Evolutionary conservation across 2,329 filamentous ascomycete species (phyloP), one percentile per base, ranked within the genome.

Genomic region (Fusarium sp.): DNA sequence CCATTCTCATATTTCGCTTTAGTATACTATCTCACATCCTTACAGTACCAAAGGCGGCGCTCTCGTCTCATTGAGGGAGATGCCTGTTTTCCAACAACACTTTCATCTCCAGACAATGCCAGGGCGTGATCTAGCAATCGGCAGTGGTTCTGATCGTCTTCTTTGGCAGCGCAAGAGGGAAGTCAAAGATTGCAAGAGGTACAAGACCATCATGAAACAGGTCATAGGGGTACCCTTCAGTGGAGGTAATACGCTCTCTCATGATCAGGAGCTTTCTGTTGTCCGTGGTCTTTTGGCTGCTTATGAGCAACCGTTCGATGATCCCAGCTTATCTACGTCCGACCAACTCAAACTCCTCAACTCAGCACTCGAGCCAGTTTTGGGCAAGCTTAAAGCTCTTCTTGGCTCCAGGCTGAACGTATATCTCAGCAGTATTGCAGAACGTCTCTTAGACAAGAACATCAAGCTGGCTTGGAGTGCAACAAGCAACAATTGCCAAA

Each of bases 181-280:
- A 27, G 42, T 8, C 16, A 47, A 12, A 4, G 20, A 20, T 2
- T 70, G 54, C 3, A 81, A 80, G 61, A 75, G 78, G 37, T 80
- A 79, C 72, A 81, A 81, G 44, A 76, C 75, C 30, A 70, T 81
- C 46, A 77, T 82, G 77, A 83, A 83, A 58, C 80, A 82, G 65
- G 76, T 83, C 10, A 76, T 81, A 7, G 81, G 81, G 0, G 74
- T 70, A 0, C 75, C 80, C 7, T 83, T 83, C 52, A 75, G 70
- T 5, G 76, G 78, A 45, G 75, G 67, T 6, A 70, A 77, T 7
- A 41, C 75, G 12, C 69, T 79, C 6, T 34, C 72, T 20, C 49
- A 73, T 7, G 41, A 69, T 11, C 45, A 63, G 7, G 77, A 80
- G 52, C 63, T 73, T 7, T 64, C 74, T 1, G 72, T 81, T 6